Conservation (phyloP, 495 filamentous ascomycete species). For the Podospora didyma region DNA sequence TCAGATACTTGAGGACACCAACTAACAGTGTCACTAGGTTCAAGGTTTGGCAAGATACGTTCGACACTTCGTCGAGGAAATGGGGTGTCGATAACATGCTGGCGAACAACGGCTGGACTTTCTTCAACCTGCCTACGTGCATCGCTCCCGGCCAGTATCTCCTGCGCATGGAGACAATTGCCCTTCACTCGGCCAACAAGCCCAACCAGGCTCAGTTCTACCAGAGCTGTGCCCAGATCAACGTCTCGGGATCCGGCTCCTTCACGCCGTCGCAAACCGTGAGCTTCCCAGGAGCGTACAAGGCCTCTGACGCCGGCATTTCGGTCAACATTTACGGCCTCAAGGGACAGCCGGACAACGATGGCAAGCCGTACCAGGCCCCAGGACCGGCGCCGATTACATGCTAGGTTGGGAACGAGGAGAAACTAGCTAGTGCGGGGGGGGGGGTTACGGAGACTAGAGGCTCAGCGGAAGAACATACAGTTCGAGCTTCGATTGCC, state of each 20-base stretch:
- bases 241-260: slow-evolving; percentile 43
- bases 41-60: slow-evolving; percentile 48
- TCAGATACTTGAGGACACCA: slow-evolving; percentile 37
- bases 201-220: slow-evolving; percentile 53
- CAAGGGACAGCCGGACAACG: slow-evolving; percentile 39
- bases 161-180: slow-evolving; percentile 51
- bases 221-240: slow-evolving; percentile 54
- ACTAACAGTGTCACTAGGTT: slow-evolving; percentile 25
- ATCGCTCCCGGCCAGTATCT: slow-evolving; percentile 52
- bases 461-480: no score
- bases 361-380: no score
- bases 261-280: slow-evolving; percentile 44
- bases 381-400: slow-evolving; percentile 43
- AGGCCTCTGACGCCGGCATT: slow-evolving; percentile 49
- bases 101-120: slow-evolving; percentile 41
- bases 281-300: slow-evolving; percentile 52
- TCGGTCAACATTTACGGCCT: slow-evolving; percentile 51
- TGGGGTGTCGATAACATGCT: slow-evolving; percentile 55
- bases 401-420: slow-evolving; percentile 23
- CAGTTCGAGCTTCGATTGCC: no score
- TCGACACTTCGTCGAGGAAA: slow-evolving; percentile 40
- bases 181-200: slow-evolving; percentile 45
- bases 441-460: no score
- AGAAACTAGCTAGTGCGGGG: background rate
- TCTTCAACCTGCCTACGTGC: slow-evolving; percentile 44